These are phyloP conservation scores for Neckera pumila DNA, from an alignment of 225 moss, liverwort and hornwort genomes.

Conservation along the genomic window DNA sequence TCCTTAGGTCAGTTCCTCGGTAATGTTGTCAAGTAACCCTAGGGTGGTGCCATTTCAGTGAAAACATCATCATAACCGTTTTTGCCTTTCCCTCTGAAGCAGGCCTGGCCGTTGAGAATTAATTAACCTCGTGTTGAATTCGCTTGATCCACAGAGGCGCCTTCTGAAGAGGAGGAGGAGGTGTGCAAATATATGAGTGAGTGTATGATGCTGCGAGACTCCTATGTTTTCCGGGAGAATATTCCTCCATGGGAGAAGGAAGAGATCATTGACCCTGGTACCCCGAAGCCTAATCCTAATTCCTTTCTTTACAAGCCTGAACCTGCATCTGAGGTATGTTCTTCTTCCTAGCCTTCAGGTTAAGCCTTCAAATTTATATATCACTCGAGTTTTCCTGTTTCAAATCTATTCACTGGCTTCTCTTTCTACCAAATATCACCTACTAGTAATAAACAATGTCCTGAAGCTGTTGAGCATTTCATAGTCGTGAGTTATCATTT, in stretches of 20 bases:
- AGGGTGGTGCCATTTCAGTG: constrained; percentile 6
- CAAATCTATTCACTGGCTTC: not conserved
- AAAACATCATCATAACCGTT: not conserved
- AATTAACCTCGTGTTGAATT: not conserved
- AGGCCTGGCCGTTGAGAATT: not conserved
- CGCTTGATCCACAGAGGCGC: constrained; percentile 49
- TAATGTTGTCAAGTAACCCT: constrained; percentile 18
- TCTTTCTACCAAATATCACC: not conserved
- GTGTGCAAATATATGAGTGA: constrained; percentile 72
- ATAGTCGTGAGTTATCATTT: not conserved
- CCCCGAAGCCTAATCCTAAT: constrained; percentile 72
- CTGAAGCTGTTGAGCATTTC: not conserved
- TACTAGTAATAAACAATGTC: not conserved
- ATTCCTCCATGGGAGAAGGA: constrained; percentile 76
- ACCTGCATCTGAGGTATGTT: constrained; percentile 45
- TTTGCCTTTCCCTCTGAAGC: not conserved
- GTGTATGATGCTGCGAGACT: constrained; percentile 62
- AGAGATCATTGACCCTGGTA: constrained; percentile 76
- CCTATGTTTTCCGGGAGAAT: constrained; percentile 75
- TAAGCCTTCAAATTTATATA: not conserved
- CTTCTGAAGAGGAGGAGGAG: constrained; percentile 75
- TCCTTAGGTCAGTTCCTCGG: constrained; percentile 22
- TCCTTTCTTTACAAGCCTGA: constrained; percentile 55
- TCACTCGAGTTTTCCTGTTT: not conserved
- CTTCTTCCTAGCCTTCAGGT: not conserved